Evolutionary conservation across 1,284 basidiomycete species (phyloP), one percentile per base, ranked within the genome.

Genomic region (Ceratobasidium theobromae): DNA sequence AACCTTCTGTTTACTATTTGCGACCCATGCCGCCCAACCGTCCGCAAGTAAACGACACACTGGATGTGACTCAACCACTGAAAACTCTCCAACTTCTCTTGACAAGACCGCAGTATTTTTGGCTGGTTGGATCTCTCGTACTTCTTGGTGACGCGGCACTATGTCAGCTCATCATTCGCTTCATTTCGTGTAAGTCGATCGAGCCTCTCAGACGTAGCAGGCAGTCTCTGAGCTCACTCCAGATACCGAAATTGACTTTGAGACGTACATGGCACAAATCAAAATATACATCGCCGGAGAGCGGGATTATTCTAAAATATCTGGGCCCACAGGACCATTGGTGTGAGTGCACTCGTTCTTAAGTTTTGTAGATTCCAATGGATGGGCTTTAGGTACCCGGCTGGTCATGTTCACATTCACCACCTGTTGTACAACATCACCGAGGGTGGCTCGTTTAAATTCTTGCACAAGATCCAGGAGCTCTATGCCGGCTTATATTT

Each of bases 191-290:
- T 95, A 71, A 78, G 89, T 79, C 14, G 27, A 58, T 60, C 57
- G 52, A 62, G 53, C 67, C 16, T 52, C 33, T 66, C 53, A 55
- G 51, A 54, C 64, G 41, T 64, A 43, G 16, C 51, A 55, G 28
- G 33, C 9, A 45, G 27, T 38, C 53, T 41, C 52, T 53, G 27
- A 40, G 60, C 55, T 27, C 21, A 51, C 65, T 68, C 58, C 77
- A 96, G 94, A 95, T 78, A 99, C 97, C n/a, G 96, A 99, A 77
- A 99, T 99, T 73, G 97, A 99, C 78, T 99, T 91, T 85, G 83
- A 86, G 74, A 96, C 95, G 0, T 97, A 97, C 73, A 89, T 95
- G 84, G 81, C 89, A 67, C 97, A 99, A 69, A 84, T 91, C 1
- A 82, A 88, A 60, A 76, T 91, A 53, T 95, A 91, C 76, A 73